These are phyloP conservation scores for Curvularia lunata DNA, from an alignment of 2,329 filamentous ascomycete genomes.

Conservation along the genomic window DNA sequence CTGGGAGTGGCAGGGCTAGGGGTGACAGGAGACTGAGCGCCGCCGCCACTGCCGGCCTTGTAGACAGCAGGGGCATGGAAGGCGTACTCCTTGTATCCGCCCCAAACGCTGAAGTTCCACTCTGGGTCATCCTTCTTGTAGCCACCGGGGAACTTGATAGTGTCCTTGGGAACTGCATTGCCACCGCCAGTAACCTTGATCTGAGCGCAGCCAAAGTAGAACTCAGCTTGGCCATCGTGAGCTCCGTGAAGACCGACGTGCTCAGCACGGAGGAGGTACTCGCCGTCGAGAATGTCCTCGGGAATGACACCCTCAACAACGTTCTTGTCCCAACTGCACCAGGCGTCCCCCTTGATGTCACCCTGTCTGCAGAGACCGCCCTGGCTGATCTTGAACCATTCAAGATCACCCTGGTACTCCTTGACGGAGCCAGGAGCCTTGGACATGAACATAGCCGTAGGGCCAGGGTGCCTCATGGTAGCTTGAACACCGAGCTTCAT, in stretches of 20 bases:
- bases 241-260: constrained; percentile 53
- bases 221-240: constrained; percentile 43
- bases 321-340: constrained; percentile 32
- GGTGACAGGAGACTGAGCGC: background rate
- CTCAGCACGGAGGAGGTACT: constrained; percentile 54
- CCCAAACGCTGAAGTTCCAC: constrained; percentile 27
- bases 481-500: constrained; percentile 29
- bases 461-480: constrained; percentile 31
- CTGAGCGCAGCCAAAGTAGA: constrained; percentile 53
- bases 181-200: constrained; percentile 49
- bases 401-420: constrained; percentile 30
- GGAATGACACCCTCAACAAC: constrained; percentile 44
- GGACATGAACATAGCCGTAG: constrained; percentile 34
- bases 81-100: constrained; percentile 30
- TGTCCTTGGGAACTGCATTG: constrained; percentile 33
- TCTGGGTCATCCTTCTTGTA: constrained; percentile 40
- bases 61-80: constrained; percentile 28
- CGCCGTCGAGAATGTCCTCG: constrained; percentile 44
- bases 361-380: constrained; percentile 18
- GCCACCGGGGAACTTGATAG: constrained; percentile 50
- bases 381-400: constrained; percentile 41
- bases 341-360: constrained; percentile 17
- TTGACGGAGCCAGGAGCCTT: constrained; percentile 27
- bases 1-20: background rate
- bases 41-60: constrained; percentile 14